Evolutionary conservation across 2,329 filamentous ascomycete species (phyloP).

Genomic region (Anisogramma anomala): DNA sequence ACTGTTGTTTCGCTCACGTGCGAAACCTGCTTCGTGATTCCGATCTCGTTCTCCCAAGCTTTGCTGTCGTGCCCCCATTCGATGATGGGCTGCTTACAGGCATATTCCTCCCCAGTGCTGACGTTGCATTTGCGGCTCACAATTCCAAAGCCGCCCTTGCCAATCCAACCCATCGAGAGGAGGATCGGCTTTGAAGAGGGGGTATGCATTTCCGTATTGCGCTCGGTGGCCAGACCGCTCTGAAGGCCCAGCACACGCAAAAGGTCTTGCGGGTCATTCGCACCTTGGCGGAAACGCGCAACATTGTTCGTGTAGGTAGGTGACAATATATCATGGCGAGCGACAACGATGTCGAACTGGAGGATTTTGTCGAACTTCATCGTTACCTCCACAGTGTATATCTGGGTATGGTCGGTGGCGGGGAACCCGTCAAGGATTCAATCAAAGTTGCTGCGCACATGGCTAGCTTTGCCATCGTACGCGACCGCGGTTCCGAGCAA

Average conservation of each 20-base stretch:
- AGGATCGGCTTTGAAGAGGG: neutral
- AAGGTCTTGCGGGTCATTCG: neutral
- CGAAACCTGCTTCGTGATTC: neutral
- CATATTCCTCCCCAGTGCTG: neutral
- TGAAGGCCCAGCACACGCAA: neutral
- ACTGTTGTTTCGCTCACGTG: neutral
- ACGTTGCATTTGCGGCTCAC: neutral
- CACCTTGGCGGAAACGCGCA: neutral
- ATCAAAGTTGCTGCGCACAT: neutral
- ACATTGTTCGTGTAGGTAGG: neutral
- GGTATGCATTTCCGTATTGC: neutral
- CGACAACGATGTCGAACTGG: neutral
- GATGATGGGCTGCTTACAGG: neutral
- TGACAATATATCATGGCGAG: neutral
- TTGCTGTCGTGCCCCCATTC: neutral
- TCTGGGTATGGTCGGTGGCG: accelerated
- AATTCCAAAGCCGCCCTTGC: neutral
- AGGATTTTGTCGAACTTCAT: neutral
- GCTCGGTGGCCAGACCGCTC: neutral
- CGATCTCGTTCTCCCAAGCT: neutral
- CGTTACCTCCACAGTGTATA: neutral
- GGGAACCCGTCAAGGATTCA: neutral
- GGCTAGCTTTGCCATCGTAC: neutral
- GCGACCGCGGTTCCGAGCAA: neutral
- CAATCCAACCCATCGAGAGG: neutral